Evolutionary conservation across 306 rosid genomes (phyloP), one percentile per base, ranked within the genome.

Genomic region (Malus asiatica): DNA sequence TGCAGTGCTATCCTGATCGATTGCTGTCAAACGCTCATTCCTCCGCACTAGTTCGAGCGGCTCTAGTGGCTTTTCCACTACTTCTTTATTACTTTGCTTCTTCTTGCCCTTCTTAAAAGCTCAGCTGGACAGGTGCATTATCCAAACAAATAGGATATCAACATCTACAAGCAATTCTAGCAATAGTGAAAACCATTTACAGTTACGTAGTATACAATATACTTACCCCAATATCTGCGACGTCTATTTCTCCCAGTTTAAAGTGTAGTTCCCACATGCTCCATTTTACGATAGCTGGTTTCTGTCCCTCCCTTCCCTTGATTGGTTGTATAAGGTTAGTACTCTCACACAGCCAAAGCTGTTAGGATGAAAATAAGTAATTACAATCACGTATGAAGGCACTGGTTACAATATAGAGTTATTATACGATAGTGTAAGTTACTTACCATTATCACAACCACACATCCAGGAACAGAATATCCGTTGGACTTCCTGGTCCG

Each of bases 331-430:
- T 18, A 18, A 70, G 73, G 33, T 70, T 70, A 23, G 42, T 70
- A 27, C 33, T 70, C 61, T 70, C 73, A 29, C 60, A 48, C 44
- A 70, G 48, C 74, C 60, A 70, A 46, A 70, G 55, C 18, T 70
- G 61, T 59, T 18, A 18, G 15, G 42, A 70, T 15, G 8, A 48
- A 70, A 48, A 16, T 19, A 23, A 29, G 27, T 0, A 16, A 25
- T 16, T 4, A 32, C 60, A 14, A 32, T 15, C 44, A 48, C 9
- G 16, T 3, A 15, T 18, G 45, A 32, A 5, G 3, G 19, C 11
- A 30, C 11, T 15, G 42, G 8, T 27, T 3, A 14, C 3, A 9
- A 27, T 33, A 70, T 11, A 9, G 29, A 53, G 30, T 8, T 27
- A 48, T 12, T 16, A 18, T 27, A 46, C 20, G 9, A 48, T 25